Evolutionary conservation across 73 alveolate genomes (phyloP).

Genomic region (Durusdinium trenchii): DNA sequence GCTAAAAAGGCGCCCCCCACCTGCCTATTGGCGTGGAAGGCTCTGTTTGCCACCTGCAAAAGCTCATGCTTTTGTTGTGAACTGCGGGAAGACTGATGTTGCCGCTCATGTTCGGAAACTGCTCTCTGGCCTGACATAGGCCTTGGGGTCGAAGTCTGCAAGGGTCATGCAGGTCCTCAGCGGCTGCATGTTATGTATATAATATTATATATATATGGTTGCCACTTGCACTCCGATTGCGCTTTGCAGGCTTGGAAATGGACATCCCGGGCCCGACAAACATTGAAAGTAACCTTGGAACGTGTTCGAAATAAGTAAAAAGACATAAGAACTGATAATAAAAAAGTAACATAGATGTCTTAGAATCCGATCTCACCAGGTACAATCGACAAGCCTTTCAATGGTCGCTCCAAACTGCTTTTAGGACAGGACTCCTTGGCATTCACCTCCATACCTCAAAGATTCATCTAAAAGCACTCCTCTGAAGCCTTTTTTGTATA

Average conservation of each 20-base stretch:
- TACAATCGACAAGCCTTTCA: too few species aligned
- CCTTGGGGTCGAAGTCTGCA: conserved; percentile 77
- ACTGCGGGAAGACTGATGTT: background rate
- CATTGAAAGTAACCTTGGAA: conserved; percentile 68
- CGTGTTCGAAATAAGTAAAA: too few species aligned
- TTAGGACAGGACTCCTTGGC: background rate
- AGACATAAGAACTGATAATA: too few species aligned
- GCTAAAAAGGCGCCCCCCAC: too few species aligned
- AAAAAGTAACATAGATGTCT: too few species aligned
- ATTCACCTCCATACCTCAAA: conserved; percentile 8
- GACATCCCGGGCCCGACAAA: conserved; percentile 74
- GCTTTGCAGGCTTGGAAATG: background rate
- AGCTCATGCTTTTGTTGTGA: background rate
- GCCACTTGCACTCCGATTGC: background rate
- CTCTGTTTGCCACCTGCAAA: conserved; percentile 44
- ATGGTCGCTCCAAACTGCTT: background rate
- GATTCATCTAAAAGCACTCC: too few species aligned
- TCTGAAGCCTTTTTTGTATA: too few species aligned
- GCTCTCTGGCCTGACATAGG: conserved; percentile 46
- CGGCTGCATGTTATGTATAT: too few species aligned
- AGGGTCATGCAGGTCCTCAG: conserved; percentile 76
- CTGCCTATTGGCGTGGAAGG: background rate
- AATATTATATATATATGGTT: background rate
- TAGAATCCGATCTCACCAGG: too few species aligned
- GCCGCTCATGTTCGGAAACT: background rate